Evolutionary conservation across 805 yeast species (phyloP).

Genomic region (Novakomyces olei): DNA sequence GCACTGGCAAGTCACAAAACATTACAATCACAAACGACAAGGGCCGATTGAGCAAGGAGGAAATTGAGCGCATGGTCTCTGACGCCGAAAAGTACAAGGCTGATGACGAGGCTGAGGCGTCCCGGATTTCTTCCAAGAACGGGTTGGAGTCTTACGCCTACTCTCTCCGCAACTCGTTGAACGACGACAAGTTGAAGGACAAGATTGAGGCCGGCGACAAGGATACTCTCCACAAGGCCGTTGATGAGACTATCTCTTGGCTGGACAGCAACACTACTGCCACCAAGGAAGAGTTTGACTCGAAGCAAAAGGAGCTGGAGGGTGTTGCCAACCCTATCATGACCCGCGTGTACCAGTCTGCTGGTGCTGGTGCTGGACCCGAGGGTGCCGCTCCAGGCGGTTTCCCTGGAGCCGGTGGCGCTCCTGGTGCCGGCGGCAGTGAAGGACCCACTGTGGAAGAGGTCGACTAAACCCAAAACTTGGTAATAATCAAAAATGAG

Average conservation of each 20-base stretch:
- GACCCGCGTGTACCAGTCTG: constrained; percentile 85
- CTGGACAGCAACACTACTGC: constrained; percentile 86
- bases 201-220: constrained; percentile 47
- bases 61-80: constrained; percentile 89
- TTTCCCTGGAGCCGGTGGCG: constrained; percentile 36
- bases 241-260: constrained; percentile 74
- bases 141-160: constrained; percentile 87
- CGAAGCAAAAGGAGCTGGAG: constrained; percentile 90
- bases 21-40: constrained; percentile 96
- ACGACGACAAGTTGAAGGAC: constrained; percentile 57
- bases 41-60: constrained; percentile 95
- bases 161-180: constrained; percentile 65
- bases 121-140: constrained; percentile 84
- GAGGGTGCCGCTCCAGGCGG: constrained; percentile 50
- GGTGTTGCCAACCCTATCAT: constrained; percentile 87
- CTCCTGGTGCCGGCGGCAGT: constrained; percentile 18
- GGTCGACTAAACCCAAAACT: constrained; percentile 49
- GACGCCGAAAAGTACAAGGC: constrained; percentile 96
- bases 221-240: constrained; percentile 50
- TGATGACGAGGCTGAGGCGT: constrained; percentile 86
- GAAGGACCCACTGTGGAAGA: constrained; percentile 61
- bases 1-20: constrained; percentile 93
- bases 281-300: constrained; percentile 73
- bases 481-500: too few relatives aligned
- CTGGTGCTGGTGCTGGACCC: constrained; percentile 50